A percentile compares a stretch with the other conserved stretches of the same genome.
phyloP scores from a whole-genome alignment of 108 stramenopile genomes.

The Conticribra weissflogii region DNA sequence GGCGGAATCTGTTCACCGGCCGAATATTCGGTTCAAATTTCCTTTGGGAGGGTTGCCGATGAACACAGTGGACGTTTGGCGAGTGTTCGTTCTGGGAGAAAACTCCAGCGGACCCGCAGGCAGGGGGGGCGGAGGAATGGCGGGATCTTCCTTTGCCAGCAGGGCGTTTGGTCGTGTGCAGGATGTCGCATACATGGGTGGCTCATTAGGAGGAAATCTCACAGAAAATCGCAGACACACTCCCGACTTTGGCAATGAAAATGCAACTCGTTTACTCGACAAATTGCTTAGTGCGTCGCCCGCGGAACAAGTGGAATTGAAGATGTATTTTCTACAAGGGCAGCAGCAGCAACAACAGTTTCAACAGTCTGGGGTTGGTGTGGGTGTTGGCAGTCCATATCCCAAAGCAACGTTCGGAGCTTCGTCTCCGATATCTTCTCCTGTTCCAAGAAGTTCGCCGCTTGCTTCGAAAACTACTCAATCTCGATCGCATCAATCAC shows the following conservation, averaged over 20 bases:
- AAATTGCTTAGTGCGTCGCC: conserved; percentile 12
- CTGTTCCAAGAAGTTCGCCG: not conserved
- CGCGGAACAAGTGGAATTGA: conserved; percentile 25
- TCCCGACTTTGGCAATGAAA: conserved; percentile 42
- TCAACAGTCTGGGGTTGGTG: not conserved
- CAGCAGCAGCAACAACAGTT: conserved; percentile 9
- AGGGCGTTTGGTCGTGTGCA: too few relatives aligned
- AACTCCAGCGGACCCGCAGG: too few relatives aligned
- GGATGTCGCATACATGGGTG: too few relatives aligned
- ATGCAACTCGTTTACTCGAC: conserved; percentile 34
- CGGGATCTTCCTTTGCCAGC: too few relatives aligned
- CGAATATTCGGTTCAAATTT: conserved; percentile 58
- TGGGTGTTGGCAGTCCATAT: not conserved
- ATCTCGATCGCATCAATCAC: too few relatives aligned
- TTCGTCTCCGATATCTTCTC: not conserved
- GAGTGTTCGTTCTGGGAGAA: too few relatives aligned
- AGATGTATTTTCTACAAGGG: conserved; percentile 18
- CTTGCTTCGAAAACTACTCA: not conserved
- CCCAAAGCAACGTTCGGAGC: not conserved
- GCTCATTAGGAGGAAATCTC: too few relatives aligned
- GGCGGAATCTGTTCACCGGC: conserved; percentile 66
- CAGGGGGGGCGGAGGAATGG: too few relatives aligned
- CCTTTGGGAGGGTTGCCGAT: conserved; percentile 43
- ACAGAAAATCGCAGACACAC: too few relatives aligned
- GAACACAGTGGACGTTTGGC: conserved; percentile 32